Conservation (phyloP, 176 grass and related monocot species). For the Dendrocalamus sinicus region DNA sequence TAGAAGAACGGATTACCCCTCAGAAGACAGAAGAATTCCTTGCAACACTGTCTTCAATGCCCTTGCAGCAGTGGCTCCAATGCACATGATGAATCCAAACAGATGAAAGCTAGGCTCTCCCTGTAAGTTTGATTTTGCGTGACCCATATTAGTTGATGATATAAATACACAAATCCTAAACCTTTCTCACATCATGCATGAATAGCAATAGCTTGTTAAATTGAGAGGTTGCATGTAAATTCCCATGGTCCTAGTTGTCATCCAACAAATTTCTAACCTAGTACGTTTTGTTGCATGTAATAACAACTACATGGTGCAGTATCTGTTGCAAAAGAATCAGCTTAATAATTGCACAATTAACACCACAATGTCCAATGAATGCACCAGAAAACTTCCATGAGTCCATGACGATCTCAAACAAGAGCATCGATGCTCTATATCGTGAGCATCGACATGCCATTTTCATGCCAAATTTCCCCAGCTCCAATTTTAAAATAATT, state of each 20-base stretch:
- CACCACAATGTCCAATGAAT: neutral
- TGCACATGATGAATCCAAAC: conserved; percentile 86
- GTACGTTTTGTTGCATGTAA: neutral
- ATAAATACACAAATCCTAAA: neutral
- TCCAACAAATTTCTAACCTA: neutral
- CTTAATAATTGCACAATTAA: conserved; percentile 6
- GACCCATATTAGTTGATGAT: conserved; percentile 23
- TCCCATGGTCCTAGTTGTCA: neutral
- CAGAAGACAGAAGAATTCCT: conserved; percentile 81
- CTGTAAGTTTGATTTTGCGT: conserved; percentile 41
- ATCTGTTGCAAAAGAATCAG: neutral
- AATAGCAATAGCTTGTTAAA: neutral
- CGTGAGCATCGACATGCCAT: neutral
- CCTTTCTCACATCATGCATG: neutral
- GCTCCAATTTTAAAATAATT: neutral
- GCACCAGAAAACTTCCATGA: neutral
- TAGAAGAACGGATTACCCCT: conserved; percentile 55
- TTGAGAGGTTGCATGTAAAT: conserved; percentile 4
- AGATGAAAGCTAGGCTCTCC: conserved; percentile 83
- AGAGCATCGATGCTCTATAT: neutral
- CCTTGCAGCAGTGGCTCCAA: conserved; percentile 77
- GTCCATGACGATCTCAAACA: neutral
- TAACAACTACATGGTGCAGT: neutral
- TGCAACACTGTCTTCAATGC: conserved; percentile 83
- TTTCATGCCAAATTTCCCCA: neutral